These are phyloP conservation scores for Diaporthe sp. DNA, from an alignment of 2,329 filamentous ascomycete species.

Conservation along the genomic window DNA sequence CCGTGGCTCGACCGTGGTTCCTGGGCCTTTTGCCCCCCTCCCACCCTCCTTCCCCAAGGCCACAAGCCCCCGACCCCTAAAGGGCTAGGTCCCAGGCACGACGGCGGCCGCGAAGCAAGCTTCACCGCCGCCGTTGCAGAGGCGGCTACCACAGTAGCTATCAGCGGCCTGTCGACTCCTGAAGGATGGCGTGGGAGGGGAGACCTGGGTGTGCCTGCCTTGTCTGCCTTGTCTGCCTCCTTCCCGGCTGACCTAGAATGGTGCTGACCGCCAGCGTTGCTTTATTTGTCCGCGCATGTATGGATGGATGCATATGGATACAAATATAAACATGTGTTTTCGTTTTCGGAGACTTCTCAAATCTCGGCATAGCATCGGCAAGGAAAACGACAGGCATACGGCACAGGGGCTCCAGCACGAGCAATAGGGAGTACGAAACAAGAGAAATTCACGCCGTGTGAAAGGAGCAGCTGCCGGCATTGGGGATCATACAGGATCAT, in stretches of 20 bases:
- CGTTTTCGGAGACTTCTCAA: constrained; percentile 2
- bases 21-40: not conserved
- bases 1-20: constrained; percentile 18
- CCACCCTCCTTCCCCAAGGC: not conserved
- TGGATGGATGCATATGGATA: not conserved
- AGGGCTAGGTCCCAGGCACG: constrained; percentile 9
- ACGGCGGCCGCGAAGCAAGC: constrained; percentile 22
- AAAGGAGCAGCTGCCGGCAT: constrained; percentile 15
- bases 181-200: constrained; percentile 1
- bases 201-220: constrained; percentile 13
- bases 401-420: not conserved
- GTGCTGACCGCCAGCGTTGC: not conserved
- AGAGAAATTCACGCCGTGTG: not conserved
- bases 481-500: constrained; percentile 12
- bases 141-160: constrained; percentile 22
- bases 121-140: constrained; percentile 29
- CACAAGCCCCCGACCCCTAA: not conserved
- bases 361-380: constrained; percentile 22
- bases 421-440: not conserved
- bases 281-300: not conserved
- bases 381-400: not conserved
- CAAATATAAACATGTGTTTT: constrained; percentile 9
- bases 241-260: not conserved
- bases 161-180: constrained; percentile 13
- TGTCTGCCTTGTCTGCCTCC: not conserved